phyloP scores from a whole-genome alignment of 148 eudicot species.

The Agrostemma githago region DNA sequence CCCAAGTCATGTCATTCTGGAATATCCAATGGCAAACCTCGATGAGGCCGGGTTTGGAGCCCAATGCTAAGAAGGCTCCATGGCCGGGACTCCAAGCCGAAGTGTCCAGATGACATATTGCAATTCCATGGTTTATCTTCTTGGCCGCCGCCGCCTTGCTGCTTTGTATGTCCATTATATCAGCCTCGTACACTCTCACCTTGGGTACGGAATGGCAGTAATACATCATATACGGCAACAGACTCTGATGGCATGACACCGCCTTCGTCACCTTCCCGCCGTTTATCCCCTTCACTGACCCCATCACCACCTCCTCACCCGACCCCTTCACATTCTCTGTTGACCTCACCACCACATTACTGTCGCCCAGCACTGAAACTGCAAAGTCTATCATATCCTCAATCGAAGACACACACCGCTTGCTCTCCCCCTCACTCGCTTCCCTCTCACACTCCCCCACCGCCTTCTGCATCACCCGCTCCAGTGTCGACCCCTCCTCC shows the following conservation, averaged over 20 bases:
- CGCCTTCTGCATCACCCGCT: conserved; percentile 39
- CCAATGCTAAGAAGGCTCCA: conserved; percentile 72
- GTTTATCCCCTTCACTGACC: conserved; percentile 57
- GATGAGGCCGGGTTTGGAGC: conserved; percentile 67
- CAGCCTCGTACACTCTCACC: conserved; percentile 71
- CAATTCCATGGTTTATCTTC: conserved; percentile 62
- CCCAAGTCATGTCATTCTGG: conserved; percentile 91
- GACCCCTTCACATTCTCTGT: conserved; percentile 63
- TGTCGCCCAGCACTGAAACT: conserved; percentile 48
- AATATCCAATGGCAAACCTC: conserved; percentile 97
- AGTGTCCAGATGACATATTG: conserved; percentile 85
- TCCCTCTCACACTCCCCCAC: conserved; percentile 65
- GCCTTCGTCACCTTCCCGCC: conserved; percentile 71
- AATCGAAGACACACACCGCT: conserved; percentile 60
- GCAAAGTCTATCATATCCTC: conserved; percentile 95
- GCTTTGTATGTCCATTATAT: conserved; percentile 49
- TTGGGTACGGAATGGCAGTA: conserved; percentile 97
- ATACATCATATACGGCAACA: conserved; percentile 75
- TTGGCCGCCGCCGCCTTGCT: too few species aligned
- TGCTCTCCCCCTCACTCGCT: conserved; percentile 71
- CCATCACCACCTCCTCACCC: conserved; percentile 47
- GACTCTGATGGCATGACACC: conserved; percentile 91
- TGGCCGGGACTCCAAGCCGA: conserved; percentile 78
- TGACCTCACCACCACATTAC: conserved; percentile 47
- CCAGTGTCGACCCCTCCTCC: conserved; percentile 35